Conservation (phyloP, 169 alveolate species). For the Cryptosporidium ryanae region DNA sequence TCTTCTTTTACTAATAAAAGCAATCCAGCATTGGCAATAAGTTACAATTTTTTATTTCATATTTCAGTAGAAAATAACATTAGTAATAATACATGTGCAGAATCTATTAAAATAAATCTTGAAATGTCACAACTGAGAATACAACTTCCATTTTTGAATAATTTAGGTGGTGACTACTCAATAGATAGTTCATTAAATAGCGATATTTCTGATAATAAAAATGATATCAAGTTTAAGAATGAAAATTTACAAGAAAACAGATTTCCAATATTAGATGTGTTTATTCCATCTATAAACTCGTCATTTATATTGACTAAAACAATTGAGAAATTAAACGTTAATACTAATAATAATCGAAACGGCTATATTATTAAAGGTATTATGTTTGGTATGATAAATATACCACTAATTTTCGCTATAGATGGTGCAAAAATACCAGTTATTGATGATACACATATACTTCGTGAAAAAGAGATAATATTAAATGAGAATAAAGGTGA, state of each 20-base stretch:
- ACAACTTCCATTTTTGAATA: constrained; percentile 48
- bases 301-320: constrained; percentile 28
- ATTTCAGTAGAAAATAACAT: neutral
- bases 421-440: constrained; percentile 71
- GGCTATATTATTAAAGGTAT: neutral
- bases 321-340: neutral
- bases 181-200: neutral
- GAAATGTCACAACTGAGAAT: constrained; percentile 56
- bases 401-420: constrained; percentile 57
- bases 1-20: constrained; percentile 8
- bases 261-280: constrained; percentile 47
- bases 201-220: neutral
- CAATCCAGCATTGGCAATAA: constrained; percentile 69
- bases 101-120: constrained; percentile 18
- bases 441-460: constrained; percentile 45
- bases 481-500: neutral
- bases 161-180: constrained; percentile 38
- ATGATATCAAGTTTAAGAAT: neutral
- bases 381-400: constrained; percentile 40
- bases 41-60: constrained; percentile 12
- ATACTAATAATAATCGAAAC: neutral
- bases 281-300: constrained; percentile 50
- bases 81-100: neutral
- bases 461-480: neutral
- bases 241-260: neutral